These are phyloP conservation scores for Mitosporidium daphniae DNA, from an alignment of 371 early-diverging fungal species.

Conservation along the genomic window DNA sequence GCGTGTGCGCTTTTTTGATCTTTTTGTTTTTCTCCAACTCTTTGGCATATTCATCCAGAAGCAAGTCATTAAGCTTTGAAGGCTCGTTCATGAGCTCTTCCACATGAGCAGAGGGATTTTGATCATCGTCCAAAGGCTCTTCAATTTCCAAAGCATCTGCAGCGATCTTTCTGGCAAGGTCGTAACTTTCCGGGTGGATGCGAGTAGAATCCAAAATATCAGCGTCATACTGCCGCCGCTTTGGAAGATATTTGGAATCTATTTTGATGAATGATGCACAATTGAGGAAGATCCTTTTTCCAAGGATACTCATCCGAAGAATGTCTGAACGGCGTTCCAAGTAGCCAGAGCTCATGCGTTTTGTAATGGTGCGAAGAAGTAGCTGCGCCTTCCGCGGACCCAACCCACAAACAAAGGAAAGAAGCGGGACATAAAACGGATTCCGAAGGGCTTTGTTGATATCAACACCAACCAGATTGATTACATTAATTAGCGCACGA, in stretches of 20 bases:
- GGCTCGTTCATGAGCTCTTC: conserved; percentile 35
- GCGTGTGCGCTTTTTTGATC: conserved; percentile 28
- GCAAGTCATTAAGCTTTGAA: conserved; percentile 34
- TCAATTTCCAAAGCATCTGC: conserved; percentile 72
- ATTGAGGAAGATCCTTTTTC: conserved; percentile 46
- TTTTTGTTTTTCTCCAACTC: conserved; percentile 26
- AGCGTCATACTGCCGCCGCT: conserved; percentile 12
- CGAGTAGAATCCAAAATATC: conserved; percentile 62
- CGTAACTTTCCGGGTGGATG: conserved; percentile 73
- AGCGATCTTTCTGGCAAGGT: conserved; percentile 73
- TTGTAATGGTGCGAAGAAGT: conserved; percentile 16
- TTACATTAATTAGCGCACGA: conserved; percentile 45
- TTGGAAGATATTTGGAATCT: conserved; percentile 2
- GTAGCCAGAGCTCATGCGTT: conserved; percentile 7
- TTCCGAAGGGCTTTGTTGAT: conserved; percentile 28
- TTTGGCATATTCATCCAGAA: conserved; percentile 51
- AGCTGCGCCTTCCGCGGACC: conserved; percentile 61
- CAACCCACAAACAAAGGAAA: conserved; percentile 61
- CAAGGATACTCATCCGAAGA: conserved; percentile 18
- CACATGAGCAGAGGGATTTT: conserved; percentile 23
- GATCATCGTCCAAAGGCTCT: conserved; percentile 23
- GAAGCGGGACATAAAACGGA: conserved; percentile 21
- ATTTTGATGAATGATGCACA: conserved; percentile 60
- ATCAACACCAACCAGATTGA: conserved; percentile 46
- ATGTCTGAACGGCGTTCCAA: conserved; percentile 18